Conservation (phyloP, 208 protist species). For the Crithidia fasciculata region DNA sequence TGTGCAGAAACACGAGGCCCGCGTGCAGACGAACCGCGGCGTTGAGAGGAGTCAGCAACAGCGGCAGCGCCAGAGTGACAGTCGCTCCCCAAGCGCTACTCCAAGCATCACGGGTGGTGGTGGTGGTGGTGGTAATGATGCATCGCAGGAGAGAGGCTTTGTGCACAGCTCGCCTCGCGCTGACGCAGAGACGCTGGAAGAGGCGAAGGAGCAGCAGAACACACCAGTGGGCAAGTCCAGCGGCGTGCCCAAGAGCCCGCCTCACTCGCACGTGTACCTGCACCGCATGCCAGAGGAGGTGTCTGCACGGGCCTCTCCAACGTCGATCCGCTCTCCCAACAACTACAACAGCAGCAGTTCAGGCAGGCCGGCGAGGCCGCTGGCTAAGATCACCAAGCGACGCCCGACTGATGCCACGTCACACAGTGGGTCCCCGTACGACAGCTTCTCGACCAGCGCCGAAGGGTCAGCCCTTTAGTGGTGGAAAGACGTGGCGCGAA, state of each 20-base stretch:
- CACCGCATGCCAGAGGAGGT: constrained; percentile 13
- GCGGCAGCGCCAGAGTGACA: not conserved
- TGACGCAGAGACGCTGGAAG: not conserved
- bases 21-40: not conserved
- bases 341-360: not conserved
- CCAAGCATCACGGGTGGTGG: constrained; percentile 12
- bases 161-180: not conserved
- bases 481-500: too few relatives aligned
- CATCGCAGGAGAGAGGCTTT: constrained; percentile 19
- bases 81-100: constrained; percentile 23
- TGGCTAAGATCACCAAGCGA: constrained; percentile 10
- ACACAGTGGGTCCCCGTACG: not conserved
- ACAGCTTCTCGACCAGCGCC: not conserved
- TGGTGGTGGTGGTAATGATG: not conserved
- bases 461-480: not conserved
- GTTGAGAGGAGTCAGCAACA: too few relatives aligned
- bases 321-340: not conserved
- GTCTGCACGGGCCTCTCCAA: not conserved
- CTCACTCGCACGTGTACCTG: not conserved
- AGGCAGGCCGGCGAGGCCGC: not conserved
- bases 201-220: not conserved
- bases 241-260: not conserved
- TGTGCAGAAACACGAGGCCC: constrained; percentile 32
- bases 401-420: not conserved
- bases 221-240: too few relatives aligned